These are phyloP conservation scores for Lepidopterella palustris DNA, from an alignment of 495 filamentous ascomycete species.

Conservation along the genomic window DNA sequence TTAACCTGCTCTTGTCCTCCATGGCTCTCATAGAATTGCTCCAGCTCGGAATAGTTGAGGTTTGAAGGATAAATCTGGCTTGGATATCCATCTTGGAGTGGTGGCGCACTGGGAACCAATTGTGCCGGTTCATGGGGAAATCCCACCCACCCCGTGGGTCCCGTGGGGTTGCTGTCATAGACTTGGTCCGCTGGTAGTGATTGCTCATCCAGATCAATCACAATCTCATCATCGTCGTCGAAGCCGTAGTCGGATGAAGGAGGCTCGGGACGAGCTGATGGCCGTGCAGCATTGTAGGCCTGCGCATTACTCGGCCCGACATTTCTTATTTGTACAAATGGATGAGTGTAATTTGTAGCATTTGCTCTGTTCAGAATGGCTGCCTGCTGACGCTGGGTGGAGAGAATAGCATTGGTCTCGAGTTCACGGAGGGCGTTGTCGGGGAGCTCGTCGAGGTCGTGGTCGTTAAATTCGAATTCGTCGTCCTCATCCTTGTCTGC, in stretches of 20 bases:
- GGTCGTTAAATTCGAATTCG: constrained; percentile 57
- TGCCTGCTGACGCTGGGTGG: constrained; percentile 30
- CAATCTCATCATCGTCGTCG: constrained; percentile 34
- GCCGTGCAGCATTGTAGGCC: not conserved
- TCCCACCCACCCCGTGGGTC: not conserved
- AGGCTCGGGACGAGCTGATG: constrained; percentile 18
- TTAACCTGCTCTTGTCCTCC: not conserved
- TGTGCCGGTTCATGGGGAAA: not conserved
- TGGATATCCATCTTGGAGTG: not conserved
- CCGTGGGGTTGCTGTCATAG: not conserved
- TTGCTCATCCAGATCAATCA: constrained; percentile 37
- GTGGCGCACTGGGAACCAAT: not conserved
- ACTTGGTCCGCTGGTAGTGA: constrained; percentile 7
- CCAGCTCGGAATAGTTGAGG: not conserved
- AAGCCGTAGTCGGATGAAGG: constrained; percentile 38
- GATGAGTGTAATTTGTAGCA: too few relatives aligned
- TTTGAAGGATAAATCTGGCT: not conserved
- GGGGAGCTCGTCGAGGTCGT: constrained; percentile 39
- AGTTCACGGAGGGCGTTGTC: constrained; percentile 35
- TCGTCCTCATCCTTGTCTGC: constrained; percentile 50
- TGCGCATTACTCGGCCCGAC: not conserved
- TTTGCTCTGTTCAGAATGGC: not conserved
- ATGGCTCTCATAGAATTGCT: constrained; percentile 1
- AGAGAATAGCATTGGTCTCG: constrained; percentile 30
- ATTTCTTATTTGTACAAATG: too few relatives aligned